Evolutionary conservation across 257 asterid species (phyloP), one percentile per base, ranked within the genome.

Genomic region (Henckelia pumila): DNA sequence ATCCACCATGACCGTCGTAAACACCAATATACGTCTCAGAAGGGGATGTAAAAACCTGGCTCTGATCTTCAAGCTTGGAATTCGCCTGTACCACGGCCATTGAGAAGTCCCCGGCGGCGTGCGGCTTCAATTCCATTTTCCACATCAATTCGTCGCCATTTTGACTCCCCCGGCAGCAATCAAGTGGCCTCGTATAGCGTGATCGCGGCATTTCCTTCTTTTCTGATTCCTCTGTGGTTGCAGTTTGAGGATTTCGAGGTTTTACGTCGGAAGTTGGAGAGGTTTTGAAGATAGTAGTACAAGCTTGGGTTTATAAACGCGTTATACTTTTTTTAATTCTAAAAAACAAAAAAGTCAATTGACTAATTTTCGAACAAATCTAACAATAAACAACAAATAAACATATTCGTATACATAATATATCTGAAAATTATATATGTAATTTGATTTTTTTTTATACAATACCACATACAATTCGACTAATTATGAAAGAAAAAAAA

Each of bases 1-100:
- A 95, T 6, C 99, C 99, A 23, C 99, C 99, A 35, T 94, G 99
- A 22, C 99, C 97, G 68, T 93, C 99, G 82, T 93, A 93, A 53
- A 93, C 95, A 14, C 99, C 99, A 61, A 93, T 73, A 61, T 81
- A 93, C 16, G 97, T 93, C 29, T 96, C 97, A 33, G 95, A 85
- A 2, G 97, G 92, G 49, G 99, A 90, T 13, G 91, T 85, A 44
- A 73, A 86, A n/a, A 93, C 97, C 76, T 87, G 95, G 58, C 95
- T 86, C 81, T 93, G 99, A 77, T 93, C 99, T 81, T 93, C 99
- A 0, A 93, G 85, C 50, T 62, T 81, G 5, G 89, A 81, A 85
- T 93, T 93, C 19, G 99, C 99, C 89, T 93, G 99, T 56, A 84
- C 97, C 2, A 90, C 97, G 0, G 99, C 97, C 13, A 90, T 88